Conservation (phyloP, 768 basidiomycete species). For the Russula olivacea region DNA sequence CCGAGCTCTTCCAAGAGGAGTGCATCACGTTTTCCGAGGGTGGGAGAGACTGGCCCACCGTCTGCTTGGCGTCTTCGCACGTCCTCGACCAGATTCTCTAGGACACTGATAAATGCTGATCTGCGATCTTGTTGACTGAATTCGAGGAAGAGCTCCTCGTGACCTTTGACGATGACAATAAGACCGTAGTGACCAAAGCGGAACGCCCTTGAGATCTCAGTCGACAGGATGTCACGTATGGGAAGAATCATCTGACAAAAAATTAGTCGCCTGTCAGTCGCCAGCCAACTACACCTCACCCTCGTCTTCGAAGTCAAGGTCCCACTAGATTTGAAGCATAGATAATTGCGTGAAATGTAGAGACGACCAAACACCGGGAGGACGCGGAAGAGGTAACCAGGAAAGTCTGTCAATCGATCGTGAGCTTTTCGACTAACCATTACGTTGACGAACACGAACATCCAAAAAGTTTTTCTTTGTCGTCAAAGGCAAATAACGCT, state of each 20-base stretch:
- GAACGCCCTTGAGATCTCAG: slow-evolving; percentile 80
- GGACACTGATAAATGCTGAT: slow-evolving; percentile 63
- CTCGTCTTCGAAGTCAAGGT: slow-evolving; percentile 73
- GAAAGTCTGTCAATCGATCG: slow-evolving; percentile 55
- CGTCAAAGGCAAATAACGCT: slow-evolving; percentile 76
- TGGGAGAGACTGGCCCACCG: slow-evolving; percentile 41
- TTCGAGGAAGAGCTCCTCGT: slow-evolving; percentile 97
- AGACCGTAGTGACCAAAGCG: slow-evolving; percentile 88
- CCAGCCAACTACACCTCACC: slow-evolving; percentile 41
- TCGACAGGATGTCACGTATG: slow-evolving; percentile 78
- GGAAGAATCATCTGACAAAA: slow-evolving; percentile 84
- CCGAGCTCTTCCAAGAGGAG: slow-evolving; percentile 84
- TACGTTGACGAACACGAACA: slow-evolving; percentile 48
- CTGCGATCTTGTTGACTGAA: slow-evolving; percentile 79
- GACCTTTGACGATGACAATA: slow-evolving; percentile 85
- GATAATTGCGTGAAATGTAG: slow-evolving; percentile 86
- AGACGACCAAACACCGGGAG: slow-evolving; percentile 86
- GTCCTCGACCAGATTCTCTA: slow-evolving; percentile 79
- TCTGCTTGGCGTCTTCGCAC: slow-evolving; percentile 44
- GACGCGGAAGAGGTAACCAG: slow-evolving; percentile 83
- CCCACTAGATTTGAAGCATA: slow-evolving; percentile 92
- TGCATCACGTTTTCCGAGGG: slow-evolving; percentile 59
- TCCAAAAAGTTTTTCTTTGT: slow-evolving; percentile 80
- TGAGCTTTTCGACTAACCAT: slow-evolving; percentile 6
- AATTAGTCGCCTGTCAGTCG: slow-evolving; percentile 5